These are phyloP conservation scores for Diphasiastrum complanatum DNA, from an alignment of 83 land plant genomes.

Conservation along the genomic window DNA sequence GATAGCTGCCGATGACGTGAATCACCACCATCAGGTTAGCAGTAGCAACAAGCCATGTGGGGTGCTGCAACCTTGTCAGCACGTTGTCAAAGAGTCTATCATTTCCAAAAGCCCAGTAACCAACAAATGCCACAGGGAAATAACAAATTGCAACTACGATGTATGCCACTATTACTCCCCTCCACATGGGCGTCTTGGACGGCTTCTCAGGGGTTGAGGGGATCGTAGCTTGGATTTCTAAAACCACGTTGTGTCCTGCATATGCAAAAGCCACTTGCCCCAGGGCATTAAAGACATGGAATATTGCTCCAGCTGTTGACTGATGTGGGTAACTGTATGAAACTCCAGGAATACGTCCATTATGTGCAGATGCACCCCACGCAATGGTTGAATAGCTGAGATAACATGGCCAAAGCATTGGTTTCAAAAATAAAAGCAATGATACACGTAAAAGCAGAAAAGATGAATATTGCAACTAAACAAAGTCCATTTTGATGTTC, in stretches of 20 bases:
- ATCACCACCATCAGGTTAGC: slow-evolving; percentile 18
- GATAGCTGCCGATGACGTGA: slow-evolving; percentile 17
- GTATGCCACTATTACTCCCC: no score
- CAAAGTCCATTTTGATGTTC: no score
- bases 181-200: slow-evolving; percentile 10
- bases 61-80: background rate
- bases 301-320: background rate
- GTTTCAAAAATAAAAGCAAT: no score
- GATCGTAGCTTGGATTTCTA: slow-evolving; percentile 13
- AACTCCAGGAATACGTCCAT: no score
- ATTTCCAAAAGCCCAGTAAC: slow-evolving; percentile 15
- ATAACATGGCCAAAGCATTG: no score
- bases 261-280: slow-evolving; percentile 16
- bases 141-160: slow-evolving; percentile 9
- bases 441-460: no score
- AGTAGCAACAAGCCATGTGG: slow-evolving; percentile 1
- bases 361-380: no score
- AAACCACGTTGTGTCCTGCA: no score
- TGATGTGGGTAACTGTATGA: no score
- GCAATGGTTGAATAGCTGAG: no score
- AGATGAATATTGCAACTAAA: no score
- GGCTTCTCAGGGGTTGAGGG: slow-evolving; percentile 4
- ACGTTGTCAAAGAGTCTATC: slow-evolving; percentile 6
- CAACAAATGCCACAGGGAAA: slow-evolving; percentile 13
- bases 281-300: slow-evolving; percentile 7